Evolutionary conservation across 495 filamentous ascomycete genomes (phyloP).

Genomic region (Aspergillus bridgeri): DNA sequence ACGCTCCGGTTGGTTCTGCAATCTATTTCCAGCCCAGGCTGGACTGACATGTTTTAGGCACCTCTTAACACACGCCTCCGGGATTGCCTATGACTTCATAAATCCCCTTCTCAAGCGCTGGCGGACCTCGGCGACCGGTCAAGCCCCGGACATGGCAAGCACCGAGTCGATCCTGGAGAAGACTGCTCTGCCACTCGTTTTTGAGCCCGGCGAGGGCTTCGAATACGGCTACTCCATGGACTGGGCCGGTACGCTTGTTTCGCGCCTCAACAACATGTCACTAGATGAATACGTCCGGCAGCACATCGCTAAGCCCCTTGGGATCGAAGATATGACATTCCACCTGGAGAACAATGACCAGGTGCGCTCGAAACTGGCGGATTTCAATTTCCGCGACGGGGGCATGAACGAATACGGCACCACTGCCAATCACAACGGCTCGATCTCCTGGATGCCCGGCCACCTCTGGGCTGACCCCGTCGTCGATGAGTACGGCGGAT

Average conservation of each 20-base stretch:
- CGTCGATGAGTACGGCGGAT: background rate
- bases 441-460: background rate
- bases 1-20: too few species aligned
- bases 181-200: conserved; percentile 30
- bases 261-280: conserved; percentile 26
- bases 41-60: background rate
- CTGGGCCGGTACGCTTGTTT: conserved; percentile 41
- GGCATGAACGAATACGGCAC: too few species aligned
- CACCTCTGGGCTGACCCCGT: background rate
- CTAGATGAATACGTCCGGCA: conserved; percentile 39
- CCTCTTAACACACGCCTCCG: background rate
- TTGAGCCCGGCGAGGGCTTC: conserved; percentile 43
- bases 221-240: conserved; percentile 39
- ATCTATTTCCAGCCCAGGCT: too few species aligned
- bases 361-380: background rate
- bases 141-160: too few species aligned
- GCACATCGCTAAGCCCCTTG: conserved; percentile 39
- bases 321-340: conserved; percentile 31
- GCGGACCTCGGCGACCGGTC: background rate
- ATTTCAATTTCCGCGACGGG: background rate
- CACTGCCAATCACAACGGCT: background rate
- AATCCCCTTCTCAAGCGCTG: background rate
- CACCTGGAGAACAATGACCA: conserved; percentile 1
- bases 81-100: background rate
- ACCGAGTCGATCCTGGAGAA: background rate